phyloP scores from a whole-genome alignment of 2,329 filamentous ascomycete species.

The Amphichorda felina region DNA sequence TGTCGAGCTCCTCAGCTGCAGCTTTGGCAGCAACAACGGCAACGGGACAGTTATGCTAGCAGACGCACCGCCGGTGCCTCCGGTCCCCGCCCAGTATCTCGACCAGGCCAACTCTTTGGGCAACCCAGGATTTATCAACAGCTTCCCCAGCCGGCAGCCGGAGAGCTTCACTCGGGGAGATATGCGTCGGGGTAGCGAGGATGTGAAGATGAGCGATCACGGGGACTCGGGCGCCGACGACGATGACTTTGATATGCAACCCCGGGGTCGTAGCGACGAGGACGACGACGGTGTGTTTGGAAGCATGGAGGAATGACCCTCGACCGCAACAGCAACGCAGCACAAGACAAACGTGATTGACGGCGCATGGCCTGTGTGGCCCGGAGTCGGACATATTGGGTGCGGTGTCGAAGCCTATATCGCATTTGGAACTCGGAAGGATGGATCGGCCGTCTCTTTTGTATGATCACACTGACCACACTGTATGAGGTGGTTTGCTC shows the following conservation, averaged over 20 bases:
- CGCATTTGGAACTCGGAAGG: conserved; percentile 14
- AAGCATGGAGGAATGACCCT: conserved; percentile 74
- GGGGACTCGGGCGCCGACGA: conserved; percentile 54
- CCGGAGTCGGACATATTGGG: conserved; percentile 7
- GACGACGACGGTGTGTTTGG: conserved; percentile 95
- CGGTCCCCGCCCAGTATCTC: conserved; percentile 70
- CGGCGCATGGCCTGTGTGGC: no score
- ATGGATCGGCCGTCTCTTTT: conserved; percentile 30
- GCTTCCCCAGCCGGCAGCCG: conserved; percentile 46
- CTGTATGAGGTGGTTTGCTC: conserved; percentile 46
- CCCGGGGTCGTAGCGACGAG: conserved; percentile 62
- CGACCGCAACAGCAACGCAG: no score
- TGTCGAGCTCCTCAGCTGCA: conserved; percentile 82
- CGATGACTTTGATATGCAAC: conserved; percentile 51
- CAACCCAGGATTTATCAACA: conserved; percentile 51
- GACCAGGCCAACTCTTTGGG: conserved; percentile 45
- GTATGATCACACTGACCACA: conserved; percentile 30
- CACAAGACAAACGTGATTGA: no score
- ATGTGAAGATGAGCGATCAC: conserved; percentile 58
- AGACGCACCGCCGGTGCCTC: conserved; percentile 79
- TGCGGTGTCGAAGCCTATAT: conserved; percentile 17
- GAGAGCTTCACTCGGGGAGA: conserved; percentile 55
- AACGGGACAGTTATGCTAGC: conserved; percentile 47
- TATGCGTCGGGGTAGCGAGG: conserved; percentile 34
- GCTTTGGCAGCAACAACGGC: conserved; percentile 63